Evolutionary conservation across 164 flowering plant species (phyloP).

Genomic region (Macadamia tetraphylla): DNA sequence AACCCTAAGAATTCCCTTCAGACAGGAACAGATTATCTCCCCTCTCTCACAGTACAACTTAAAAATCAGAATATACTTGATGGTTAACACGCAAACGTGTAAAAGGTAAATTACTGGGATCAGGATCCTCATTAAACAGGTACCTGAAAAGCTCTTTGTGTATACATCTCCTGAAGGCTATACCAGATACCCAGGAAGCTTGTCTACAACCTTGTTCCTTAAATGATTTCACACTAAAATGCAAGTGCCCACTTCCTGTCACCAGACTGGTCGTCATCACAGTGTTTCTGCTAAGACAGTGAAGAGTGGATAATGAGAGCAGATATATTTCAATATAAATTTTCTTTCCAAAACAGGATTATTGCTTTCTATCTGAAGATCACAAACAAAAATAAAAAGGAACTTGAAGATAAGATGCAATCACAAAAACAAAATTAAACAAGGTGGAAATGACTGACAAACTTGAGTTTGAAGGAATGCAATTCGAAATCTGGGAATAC

Average conservation of each 20-base stretch:
- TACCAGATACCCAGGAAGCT: slow-evolving; percentile 31
- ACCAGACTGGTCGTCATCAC: slow-evolving; percentile 52
- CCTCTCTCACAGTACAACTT: too few relatives aligned
- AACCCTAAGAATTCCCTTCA: too few relatives aligned
- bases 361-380: too few relatives aligned
- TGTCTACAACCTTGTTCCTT: slow-evolving; percentile 31
- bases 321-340: not conserved
- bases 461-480: too few relatives aligned
- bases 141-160: slow-evolving; percentile 42
- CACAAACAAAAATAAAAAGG: not conserved
- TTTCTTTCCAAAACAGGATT: not conserved
- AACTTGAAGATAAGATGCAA: not conserved
- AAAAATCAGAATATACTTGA: too few relatives aligned
- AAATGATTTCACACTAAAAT: slow-evolving; percentile 18
- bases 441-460: too few relatives aligned
- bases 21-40: too few relatives aligned
- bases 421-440: too few relatives aligned
- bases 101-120: not conserved
- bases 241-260: slow-evolving; percentile 37
- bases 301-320: not conserved
- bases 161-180: slow-evolving; percentile 29
- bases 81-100: too few relatives aligned
- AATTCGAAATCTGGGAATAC: too few relatives aligned
- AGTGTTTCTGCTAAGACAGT: slow-evolving; percentile 15
- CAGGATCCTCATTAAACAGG: not conserved